These are phyloP conservation scores for Anthracocystis setariae DNA, from an alignment of 1,284 basidiomycete genomes.

Conservation along the genomic window DNA sequence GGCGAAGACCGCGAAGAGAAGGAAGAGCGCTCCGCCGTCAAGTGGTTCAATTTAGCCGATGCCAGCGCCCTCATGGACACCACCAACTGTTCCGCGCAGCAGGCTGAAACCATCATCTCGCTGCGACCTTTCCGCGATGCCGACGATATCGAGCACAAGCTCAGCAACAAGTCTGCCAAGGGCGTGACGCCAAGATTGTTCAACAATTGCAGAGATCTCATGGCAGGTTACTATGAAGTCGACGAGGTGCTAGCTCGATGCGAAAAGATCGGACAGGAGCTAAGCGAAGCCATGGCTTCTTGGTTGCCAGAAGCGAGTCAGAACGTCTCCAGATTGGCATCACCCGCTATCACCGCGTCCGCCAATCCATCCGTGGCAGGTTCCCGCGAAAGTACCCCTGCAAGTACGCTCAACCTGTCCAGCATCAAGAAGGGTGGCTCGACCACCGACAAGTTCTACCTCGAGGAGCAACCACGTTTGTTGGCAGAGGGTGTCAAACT, in stretches of 20 bases:
- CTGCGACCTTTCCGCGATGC: slow-evolving; percentile 82
- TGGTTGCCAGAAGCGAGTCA: slow-evolving; percentile 73
- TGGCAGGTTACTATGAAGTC: slow-evolving; percentile 86
- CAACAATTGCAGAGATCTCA: slow-evolving; percentile 86
- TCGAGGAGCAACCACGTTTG: slow-evolving; percentile 79
- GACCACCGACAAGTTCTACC: slow-evolving; percentile 68
- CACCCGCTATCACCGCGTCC: slow-evolving; percentile 25
- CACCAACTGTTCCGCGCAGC: slow-evolving; percentile 84
- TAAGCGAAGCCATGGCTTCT: slow-evolving; percentile 76
- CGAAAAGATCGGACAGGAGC: slow-evolving; percentile 79
- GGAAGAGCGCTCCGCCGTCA: slow-evolving; percentile 63
- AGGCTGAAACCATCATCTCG: slow-evolving; percentile 82
- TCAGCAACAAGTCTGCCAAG: slow-evolving; percentile 85
- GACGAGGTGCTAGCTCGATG: slow-evolving; percentile 89
- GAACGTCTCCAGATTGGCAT: slow-evolving; percentile 50
- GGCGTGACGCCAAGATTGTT: slow-evolving; percentile 90
- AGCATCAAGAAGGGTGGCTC: slow-evolving; percentile 47
- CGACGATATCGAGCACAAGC: slow-evolving; percentile 73
- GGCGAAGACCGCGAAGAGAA: slow-evolving; percentile 48
- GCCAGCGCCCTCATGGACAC: slow-evolving; percentile 83
- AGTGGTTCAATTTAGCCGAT: slow-evolving; percentile 85
- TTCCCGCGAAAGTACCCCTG: slow-evolving; percentile 37
- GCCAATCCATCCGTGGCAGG: slow-evolving; percentile 29
- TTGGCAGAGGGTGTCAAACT: slow-evolving; percentile 79
- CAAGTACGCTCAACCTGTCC: slow-evolving; percentile 50